Base-by-base conservation (phyloP, 1,284 basidiomycete genomes). In the Papiliotrema flavescens region DNA sequence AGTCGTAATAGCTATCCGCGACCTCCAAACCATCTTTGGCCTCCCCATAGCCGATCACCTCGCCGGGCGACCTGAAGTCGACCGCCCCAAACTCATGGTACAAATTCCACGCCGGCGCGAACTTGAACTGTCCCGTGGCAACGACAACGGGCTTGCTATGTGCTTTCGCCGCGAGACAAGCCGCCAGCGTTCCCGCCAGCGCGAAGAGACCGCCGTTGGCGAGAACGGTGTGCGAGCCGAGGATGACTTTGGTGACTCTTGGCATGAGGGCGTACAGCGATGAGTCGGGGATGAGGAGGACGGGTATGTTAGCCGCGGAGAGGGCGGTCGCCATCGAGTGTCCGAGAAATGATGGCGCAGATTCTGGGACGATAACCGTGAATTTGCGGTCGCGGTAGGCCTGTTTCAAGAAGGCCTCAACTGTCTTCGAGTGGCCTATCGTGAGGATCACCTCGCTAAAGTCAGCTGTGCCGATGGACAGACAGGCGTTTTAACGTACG, bases 181-280 rank as follows among this genome's bases (percentile, higher is more conserved):
- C 87, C 24, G 94, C 81, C 14, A 93, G 81, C 0, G 90, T 86
- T 15, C 95, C 95, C 0, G 89, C 84, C 45, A 89, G 83, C 2
- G 90, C 87, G 67, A 96, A 92, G 80, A 97, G 86, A 2, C 94
- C 94, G 20, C 95, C 95, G 71, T 98, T 96, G 32, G 95, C 94
- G 42, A 96, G 85, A 61, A 98, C 89, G 9, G 89, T 86, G 73
- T 97, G 95, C 8, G 93, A 89, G 46, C 91, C 91, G 47, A 97
- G 82, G 59, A 97, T 85, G 61, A 98, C 88, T 78, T 98, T 98
- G 77, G 93, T 96, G 51, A 97, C 90, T 58, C 95, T 86, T 3
- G 95, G 95, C 86, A 98, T 91, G 62, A 98, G 83, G 14, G 92
- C 91, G 73, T 90, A 96, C 71, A 98, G 87, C 39, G 90, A 90